Conservation (phyloP, 306 rosid genomes). For the Canavalia gladiata region DNA sequence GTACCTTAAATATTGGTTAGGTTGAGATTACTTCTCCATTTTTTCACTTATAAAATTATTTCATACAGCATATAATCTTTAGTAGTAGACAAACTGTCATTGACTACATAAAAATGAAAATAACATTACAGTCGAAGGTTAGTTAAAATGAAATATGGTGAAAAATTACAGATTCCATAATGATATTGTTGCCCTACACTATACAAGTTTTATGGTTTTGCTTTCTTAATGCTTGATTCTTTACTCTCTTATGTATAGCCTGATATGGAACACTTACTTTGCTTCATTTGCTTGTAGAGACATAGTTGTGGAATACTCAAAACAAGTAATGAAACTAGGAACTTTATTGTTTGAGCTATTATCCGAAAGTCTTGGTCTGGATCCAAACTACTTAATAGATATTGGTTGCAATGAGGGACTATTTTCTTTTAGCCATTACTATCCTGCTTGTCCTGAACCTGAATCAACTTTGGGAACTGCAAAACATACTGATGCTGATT, state of each 20-base stretch:
- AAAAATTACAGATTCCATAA: not conserved
- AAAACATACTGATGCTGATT: conserved; percentile 55
- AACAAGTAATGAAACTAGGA: conserved; percentile 52
- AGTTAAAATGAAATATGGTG: not conserved
- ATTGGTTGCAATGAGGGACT: conserved; percentile 50
- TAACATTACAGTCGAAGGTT: not conserved
- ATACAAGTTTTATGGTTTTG: not conserved
- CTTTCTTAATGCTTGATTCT: not conserved
- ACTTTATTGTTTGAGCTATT: conserved; percentile 47
- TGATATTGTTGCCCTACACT: not conserved
- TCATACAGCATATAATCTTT: too few species aligned
- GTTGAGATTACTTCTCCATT: too few species aligned
- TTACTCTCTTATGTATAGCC: not conserved
- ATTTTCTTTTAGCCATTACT: conserved; percentile 41
- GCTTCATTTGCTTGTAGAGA: conserved; percentile 36
- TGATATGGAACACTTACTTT: not conserved
- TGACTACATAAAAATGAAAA: not conserved
- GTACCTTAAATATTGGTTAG: too few species aligned
- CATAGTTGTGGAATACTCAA: conserved; percentile 50
- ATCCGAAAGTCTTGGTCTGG: conserved; percentile 54
- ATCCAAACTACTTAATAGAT: conserved; percentile 44
- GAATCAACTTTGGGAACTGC: conserved; percentile 52
- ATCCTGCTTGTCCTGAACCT: conserved; percentile 57
- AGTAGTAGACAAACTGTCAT: not conserved
- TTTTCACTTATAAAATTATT: too few species aligned